Percentiles rank a stretch among this genome's conserved stretches.
Conservation (phyloP, 225 moss, liverwort and hornwort genomes). For the Straminergon stramineum region DNA sequence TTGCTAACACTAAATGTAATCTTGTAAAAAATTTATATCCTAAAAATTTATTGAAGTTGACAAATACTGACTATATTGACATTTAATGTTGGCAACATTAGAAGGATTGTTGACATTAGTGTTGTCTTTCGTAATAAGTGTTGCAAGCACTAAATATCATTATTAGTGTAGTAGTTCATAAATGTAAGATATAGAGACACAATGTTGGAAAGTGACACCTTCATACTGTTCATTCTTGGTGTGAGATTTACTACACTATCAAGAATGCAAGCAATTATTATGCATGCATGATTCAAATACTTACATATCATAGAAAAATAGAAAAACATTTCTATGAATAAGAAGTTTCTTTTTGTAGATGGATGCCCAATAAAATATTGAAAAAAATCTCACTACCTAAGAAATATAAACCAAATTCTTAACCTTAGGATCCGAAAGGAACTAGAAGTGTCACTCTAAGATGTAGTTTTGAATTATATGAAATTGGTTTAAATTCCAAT, state of each 20-base stretch:
- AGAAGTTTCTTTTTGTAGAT: not conserved
- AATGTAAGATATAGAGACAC: not conserved
- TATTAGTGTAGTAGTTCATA: not conserved
- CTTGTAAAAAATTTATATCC: no score
- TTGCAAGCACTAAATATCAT: no score
- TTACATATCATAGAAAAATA: not conserved
- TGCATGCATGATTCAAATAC: not conserved
- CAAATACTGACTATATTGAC: no score
- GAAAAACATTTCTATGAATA: not conserved
- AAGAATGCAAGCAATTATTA: not conserved
- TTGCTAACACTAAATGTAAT: no score
- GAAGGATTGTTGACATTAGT: no score
- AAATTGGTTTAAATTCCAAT: not conserved
- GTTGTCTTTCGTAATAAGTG: no score
- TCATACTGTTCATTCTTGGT: not conserved
- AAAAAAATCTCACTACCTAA: not conserved
- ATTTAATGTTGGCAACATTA: no score
- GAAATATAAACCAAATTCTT: not conserved
- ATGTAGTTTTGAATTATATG: not conserved
- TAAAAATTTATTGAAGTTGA: no score
- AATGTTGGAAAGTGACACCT: not conserved
- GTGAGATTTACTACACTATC: not conserved
- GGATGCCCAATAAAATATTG: not conserved
- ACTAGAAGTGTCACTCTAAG: not conserved
- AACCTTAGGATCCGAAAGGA: rapidly evolving